These are phyloP conservation scores for Tylopilus rubrobrunneus DNA, from an alignment of 768 basidiomycete genomes.

Conservation along the genomic window DNA sequence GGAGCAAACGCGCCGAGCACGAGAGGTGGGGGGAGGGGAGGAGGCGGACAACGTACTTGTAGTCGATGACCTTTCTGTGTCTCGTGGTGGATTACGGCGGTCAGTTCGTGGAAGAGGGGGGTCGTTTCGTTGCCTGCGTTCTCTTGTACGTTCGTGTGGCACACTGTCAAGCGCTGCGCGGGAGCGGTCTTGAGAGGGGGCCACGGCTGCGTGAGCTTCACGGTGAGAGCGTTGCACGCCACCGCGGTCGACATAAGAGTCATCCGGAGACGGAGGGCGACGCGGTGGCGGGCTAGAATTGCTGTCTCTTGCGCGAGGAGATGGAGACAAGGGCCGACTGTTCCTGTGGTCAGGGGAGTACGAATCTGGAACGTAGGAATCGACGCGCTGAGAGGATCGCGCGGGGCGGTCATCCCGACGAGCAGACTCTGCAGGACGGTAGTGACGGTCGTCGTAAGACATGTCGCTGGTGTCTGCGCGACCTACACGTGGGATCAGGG, in stretches of 20 bases:
- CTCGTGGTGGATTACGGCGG: slow-evolving; percentile 25
- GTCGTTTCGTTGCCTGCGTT: slow-evolving; percentile 27
- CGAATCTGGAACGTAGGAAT: slow-evolving; percentile 28
- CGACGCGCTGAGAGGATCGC: slow-evolving; percentile 18
- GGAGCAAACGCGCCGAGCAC: slow-evolving; percentile 36
- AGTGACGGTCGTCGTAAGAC: slow-evolving; percentile 61
- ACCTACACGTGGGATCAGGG: slow-evolving; percentile 25
- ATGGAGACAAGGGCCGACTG: slow-evolving; percentile 19
- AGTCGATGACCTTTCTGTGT: slow-evolving; percentile 35
- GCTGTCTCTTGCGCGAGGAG: slow-evolving; percentile 23
- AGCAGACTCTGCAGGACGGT: slow-evolving; percentile 44
- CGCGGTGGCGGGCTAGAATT: slow-evolving; percentile 21
- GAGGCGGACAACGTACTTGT: slow-evolving; percentile 47
- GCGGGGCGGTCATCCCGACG: slow-evolving; percentile 27
- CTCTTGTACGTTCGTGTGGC: slow-evolving; percentile 17
- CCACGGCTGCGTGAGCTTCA: slow-evolving; percentile 14
- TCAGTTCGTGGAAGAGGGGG: slow-evolving; percentile 13
- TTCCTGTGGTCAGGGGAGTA: slow-evolving; percentile 24
- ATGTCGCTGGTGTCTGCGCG: slow-evolving; percentile 32
- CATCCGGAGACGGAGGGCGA: slow-evolving; percentile 20
- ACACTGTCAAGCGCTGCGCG: slow-evolving; percentile 16
- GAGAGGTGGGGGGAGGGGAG: slow-evolving; percentile 34
- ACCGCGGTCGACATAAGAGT: slow-evolving; percentile 22
- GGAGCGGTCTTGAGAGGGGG: slow-evolving; percentile 24
- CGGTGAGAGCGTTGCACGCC: slow-evolving; percentile 15